Evolutionary conservation across 2,329 filamentous ascomycete species (phyloP).

Genomic region (Fusarium clavum): DNA sequence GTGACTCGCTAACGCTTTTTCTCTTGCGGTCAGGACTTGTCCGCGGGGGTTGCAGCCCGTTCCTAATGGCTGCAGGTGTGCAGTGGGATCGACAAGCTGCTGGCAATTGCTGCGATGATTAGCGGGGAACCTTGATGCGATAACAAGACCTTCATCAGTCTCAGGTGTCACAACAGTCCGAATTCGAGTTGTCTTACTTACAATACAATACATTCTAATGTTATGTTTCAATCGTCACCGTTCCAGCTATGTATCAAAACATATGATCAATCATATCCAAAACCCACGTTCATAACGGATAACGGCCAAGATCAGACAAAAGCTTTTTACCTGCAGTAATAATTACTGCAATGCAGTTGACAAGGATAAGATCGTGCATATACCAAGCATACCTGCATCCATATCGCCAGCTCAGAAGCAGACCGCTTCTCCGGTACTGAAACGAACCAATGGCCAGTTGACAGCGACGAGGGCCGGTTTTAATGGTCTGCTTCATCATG

Average conservation of each 20-base stretch:
- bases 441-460: slow-evolving; percentile 33
- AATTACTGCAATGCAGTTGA: background rate
- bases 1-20: slow-evolving; percentile 5
- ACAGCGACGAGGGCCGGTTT: slow-evolving; percentile 15
- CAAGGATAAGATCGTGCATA: slow-evolving; percentile 43
- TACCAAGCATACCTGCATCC: slow-evolving; percentile 29
- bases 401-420: slow-evolving; percentile 46
- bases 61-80: background rate
- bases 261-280: background rate
- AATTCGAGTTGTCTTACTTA: background rate
- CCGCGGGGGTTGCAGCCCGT: background rate
- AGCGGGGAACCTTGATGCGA: background rate
- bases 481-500: slow-evolving; percentile 24
- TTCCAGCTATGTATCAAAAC: background rate
- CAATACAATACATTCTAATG: background rate
- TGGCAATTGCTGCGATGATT: background rate
- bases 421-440: slow-evolving; percentile 41
- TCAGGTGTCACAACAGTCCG: background rate
- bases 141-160: background rate
- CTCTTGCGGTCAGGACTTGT: slow-evolving; percentile 27
- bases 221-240: background rate
- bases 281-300: background rate
- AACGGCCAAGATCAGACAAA: slow-evolving; percentile 13
- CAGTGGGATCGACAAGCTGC: background rate
- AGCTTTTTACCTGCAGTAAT: slow-evolving; percentile 17